A percentile compares a stretch with the other conserved stretches of the same genome.
phyloP scores from a whole-genome alignment of 2,329 filamentous ascomycete genomes.

The Colletotrichum trifolii region DNA sequence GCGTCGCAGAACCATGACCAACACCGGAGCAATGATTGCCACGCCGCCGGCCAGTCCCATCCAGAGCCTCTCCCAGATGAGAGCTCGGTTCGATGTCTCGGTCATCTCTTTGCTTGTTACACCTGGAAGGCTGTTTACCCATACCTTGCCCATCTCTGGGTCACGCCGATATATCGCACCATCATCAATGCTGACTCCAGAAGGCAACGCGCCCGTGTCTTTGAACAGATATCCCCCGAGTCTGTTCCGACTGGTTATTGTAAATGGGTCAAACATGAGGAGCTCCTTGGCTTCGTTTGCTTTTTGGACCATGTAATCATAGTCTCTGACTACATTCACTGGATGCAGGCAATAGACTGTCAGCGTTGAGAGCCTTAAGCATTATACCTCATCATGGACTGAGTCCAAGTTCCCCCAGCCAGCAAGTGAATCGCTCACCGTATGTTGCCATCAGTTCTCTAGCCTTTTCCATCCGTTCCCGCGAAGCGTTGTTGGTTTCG shows the following conservation, averaged over 20 bases:
- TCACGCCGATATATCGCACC: background rate
- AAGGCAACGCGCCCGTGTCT: background rate
- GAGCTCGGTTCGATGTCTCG: background rate
- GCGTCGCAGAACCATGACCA: background rate
- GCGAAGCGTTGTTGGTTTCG: background rate
- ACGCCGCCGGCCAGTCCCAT: background rate
- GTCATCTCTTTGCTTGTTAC: background rate
- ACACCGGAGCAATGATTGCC: background rate
- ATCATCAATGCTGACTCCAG: background rate
- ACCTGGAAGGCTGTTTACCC: background rate
- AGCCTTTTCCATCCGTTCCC: background rate
- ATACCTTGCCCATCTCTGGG: background rate
- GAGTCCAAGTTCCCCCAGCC: background rate
- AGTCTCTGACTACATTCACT: background rate
- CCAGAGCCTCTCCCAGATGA: conserved; percentile 3
- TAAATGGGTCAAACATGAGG: background rate
- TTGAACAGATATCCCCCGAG: background rate
- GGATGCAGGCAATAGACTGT: background rate
- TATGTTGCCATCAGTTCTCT: background rate
- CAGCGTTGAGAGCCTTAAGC: background rate
- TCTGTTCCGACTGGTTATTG: background rate
- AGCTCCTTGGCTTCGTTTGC: background rate
- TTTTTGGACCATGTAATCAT: background rate
- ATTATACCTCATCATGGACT: background rate
- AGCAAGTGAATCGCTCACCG: conserved; percentile 3